A percentile compares a stretch with the other conserved stretches of the same genome.
Conservation (phyloP, 2,329 filamentous ascomycete species). For the Pyricularia pennisetigena region DNA sequence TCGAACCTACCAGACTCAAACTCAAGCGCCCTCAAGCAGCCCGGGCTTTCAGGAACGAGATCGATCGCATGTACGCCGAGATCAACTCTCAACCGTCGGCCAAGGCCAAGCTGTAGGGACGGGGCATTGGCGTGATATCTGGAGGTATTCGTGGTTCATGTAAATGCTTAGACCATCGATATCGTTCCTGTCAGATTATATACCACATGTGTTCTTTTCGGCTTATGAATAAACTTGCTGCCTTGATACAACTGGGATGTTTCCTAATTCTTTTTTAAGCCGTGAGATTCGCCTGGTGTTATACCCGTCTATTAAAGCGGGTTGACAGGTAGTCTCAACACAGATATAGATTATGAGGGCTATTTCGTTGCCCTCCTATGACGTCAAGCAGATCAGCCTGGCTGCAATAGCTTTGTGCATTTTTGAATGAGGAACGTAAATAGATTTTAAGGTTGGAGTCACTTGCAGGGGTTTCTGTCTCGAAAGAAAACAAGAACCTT, state of each 20-base stretch:
- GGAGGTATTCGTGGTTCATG: neutral
- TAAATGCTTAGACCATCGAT: neutral
- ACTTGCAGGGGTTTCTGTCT: too few species aligned
- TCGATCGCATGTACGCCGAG: slow-evolving; percentile 48
- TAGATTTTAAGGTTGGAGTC: too few species aligned
- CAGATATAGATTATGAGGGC: too few species aligned
- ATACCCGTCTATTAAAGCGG: too few species aligned
- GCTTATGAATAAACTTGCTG: neutral
- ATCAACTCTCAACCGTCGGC: slow-evolving; percentile 28
- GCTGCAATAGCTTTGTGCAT: too few species aligned
- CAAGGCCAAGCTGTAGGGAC: slow-evolving; percentile 34
- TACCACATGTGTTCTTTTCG: neutral
- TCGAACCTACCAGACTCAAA: slow-evolving; percentile 35
- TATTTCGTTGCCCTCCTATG: too few species aligned
- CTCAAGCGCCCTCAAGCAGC: slow-evolving; percentile 48
- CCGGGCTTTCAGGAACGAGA: slow-evolving; percentile 40
- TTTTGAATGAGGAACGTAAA: too few species aligned
- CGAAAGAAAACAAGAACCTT: too few species aligned
- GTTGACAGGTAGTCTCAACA: too few species aligned
- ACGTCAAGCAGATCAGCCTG: too few species aligned
- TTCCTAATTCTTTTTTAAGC: neutral
- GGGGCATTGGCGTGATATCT: neutral
- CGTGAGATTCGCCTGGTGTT: too few species aligned
- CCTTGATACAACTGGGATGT: neutral
- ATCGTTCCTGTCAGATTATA: neutral